Base-by-base conservation (phyloP, 2,329 filamentous ascomycete genomes). In the Apiospora marii region DNA sequence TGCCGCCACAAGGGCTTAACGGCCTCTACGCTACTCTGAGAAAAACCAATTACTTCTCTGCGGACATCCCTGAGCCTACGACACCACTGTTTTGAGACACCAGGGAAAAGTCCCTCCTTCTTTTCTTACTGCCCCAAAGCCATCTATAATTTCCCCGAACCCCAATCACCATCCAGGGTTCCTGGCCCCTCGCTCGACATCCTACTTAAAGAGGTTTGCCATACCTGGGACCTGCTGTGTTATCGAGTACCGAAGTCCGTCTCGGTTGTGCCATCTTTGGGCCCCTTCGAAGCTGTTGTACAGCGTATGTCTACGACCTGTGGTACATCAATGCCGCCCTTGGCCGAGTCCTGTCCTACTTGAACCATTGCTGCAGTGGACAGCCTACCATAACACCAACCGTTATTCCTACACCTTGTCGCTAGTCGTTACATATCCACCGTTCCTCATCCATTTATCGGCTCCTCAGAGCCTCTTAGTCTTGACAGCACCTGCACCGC, bases 251-350 rank as follows among this genome's bases (percentile, higher is more conserved):
- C 72, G 53, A 73, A 48, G 34, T 64, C 34, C 30, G 34, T 64
- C 58, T 48, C 67, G 67, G 43, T 41, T 69, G 67, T 69, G 46
- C 67, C 43, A 69, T 69, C 67, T 46, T 22, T 41, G 22, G 46
- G 75, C 72, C 72, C 67, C 49, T 71, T 76, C 73, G 74, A 74
- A 71, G 76, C 76, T 70, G 77, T 72, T 74, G 74, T 74, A 73
- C 73, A 67, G 72, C 76, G 72, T 53, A 71, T 74, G 72, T 72
- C 61, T 75, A 71, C 72, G 67, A 70, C 49, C 69, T 71, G 75
- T 79, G 71, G 69, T 73, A 79, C 70, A 71, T 73, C 48, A 68
- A 73, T 67, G 67, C 71, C 67, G 44, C 73, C 71, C 72, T 67
- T 51, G 49, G 48, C 70, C 64, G 64, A 70, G 61, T 68, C n/a